Percentiles rank a stretch among this genome's conserved stretches.
Conservation (phyloP, 106 monocot genomes). For the Allium cepa region DNA sequence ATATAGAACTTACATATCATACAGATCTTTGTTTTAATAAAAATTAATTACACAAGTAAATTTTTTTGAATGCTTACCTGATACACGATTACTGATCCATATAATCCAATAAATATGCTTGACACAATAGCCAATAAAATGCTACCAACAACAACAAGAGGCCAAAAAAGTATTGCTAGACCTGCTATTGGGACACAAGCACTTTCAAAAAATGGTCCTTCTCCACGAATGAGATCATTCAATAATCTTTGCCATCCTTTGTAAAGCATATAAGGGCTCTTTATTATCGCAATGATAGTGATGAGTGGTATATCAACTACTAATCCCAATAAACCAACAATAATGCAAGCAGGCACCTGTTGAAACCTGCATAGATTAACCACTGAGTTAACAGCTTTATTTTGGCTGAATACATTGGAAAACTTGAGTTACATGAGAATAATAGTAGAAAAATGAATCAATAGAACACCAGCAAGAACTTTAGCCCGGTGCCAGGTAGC, state of each 20-base stretch:
- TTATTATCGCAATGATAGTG: slow-evolving; percentile 73
- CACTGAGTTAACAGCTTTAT: not conserved
- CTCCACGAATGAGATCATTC: slow-evolving; percentile 69
- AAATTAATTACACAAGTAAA: too few relatives aligned
- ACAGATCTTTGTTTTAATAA: not conserved
- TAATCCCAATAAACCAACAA: slow-evolving; percentile 65
- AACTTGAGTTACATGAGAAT: not conserved
- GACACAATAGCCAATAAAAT: slow-evolving; percentile 62
- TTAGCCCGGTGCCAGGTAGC: too few relatives aligned
- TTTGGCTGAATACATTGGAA: not conserved
- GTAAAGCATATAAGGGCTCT: slow-evolving; percentile 95
- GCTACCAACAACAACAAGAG: slow-evolving; percentile 70
- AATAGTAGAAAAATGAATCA: too few relatives aligned
- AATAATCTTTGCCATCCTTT: slow-evolving; percentile 94
- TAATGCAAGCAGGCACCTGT: slow-evolving; percentile 69
- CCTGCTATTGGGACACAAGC: slow-evolving; percentile 89
- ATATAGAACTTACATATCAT: not conserved
- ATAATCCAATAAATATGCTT: slow-evolving; percentile 76
- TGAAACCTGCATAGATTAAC: slow-evolving; percentile 32
- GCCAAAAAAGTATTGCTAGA: slow-evolving; percentile 82
- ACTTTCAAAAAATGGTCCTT: slow-evolving; percentile 85
- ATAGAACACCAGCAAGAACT: too few relatives aligned
- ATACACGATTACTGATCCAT: slow-evolving; percentile 79
- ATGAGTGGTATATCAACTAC: slow-evolving; percentile 78
- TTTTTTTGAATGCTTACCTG: slow-evolving; percentile 30